These are phyloP conservation scores for Alternaria sp. DNA, from an alignment of 2,329 filamentous ascomycete genomes.

Conservation along the genomic window DNA sequence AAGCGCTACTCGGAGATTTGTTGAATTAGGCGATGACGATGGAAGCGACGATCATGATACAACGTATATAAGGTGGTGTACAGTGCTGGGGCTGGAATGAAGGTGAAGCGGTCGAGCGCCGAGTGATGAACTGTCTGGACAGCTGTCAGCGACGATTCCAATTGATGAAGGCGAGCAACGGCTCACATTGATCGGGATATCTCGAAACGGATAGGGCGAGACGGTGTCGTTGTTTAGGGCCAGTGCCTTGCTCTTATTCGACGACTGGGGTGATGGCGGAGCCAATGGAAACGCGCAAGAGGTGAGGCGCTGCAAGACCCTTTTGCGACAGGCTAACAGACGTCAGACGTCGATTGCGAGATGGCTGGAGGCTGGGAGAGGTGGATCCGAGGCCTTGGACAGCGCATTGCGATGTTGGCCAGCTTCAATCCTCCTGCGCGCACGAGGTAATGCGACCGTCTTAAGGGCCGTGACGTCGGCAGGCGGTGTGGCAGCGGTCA, in stretches of 20 bases:
- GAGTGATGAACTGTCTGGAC: conserved; percentile 30
- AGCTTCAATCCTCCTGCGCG: conserved; percentile 40
- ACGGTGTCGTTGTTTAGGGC: conserved; percentile 37
- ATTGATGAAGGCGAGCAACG: conserved; percentile 26
- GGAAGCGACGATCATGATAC: conserved; percentile 31
- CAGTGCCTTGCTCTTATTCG: conserved; percentile 46
- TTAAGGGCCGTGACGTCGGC: conserved; percentile 46
- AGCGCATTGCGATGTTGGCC: conserved; percentile 51
- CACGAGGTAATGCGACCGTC: conserved; percentile 42
- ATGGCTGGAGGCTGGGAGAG: conserved; percentile 45
- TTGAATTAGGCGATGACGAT: conserved; percentile 39
- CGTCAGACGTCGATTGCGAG: conserved; percentile 45
- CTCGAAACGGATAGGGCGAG: conserved; percentile 45
- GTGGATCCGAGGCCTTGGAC: conserved; percentile 42
- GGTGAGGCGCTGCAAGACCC: conserved; percentile 44
- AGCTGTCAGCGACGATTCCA: conserved; percentile 37
- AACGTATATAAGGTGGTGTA: conserved; percentile 21
- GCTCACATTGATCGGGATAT: conserved; percentile 39
- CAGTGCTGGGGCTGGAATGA: conserved; percentile 6
- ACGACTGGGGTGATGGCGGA: conserved; percentile 29
- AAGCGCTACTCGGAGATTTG: conserved; percentile 43
- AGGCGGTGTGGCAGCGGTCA: conserved; percentile 52
- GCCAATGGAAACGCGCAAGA: conserved; percentile 46
- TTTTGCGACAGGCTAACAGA: conserved; percentile 45
- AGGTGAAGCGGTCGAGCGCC: conserved; percentile 33